Conservation (phyloP, 2,329 filamentous ascomycete genomes). For the Phialophora tarda region DNA sequence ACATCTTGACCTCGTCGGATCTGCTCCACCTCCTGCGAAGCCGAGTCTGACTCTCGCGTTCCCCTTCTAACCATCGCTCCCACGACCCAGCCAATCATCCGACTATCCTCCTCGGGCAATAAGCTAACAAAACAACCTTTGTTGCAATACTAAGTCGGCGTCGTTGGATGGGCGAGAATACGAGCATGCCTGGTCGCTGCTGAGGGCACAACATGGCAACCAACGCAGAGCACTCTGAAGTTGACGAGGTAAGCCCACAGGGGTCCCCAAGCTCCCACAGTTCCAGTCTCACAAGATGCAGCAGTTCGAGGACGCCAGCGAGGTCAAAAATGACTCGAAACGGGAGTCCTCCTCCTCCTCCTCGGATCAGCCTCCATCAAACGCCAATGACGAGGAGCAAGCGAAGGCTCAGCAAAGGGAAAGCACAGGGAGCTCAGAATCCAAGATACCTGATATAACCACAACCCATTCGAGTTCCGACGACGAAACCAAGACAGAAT, state of each 20-base stretch:
- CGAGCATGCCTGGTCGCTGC: constrained; percentile 8
- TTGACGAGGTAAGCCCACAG: constrained; percentile 47
- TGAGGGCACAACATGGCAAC: constrained; percentile 39
- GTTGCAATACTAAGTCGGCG: not conserved
- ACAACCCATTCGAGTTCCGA: constrained; percentile 11
- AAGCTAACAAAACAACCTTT: not conserved
- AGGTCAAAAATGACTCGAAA: constrained; percentile 29
- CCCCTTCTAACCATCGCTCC: not conserved
- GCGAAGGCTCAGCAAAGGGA: constrained; percentile 18
- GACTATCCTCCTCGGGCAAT: not conserved
- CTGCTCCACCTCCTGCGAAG: not conserved
- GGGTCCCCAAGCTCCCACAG: constrained; percentile 6
- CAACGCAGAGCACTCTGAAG: constrained; percentile 49
- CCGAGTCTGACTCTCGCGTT: not conserved
- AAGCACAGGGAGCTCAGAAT: constrained; percentile 17
- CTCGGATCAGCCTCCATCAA: constrained; percentile 16
- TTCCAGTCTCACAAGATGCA: constrained; percentile 58
- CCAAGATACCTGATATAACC: constrained; percentile 17
- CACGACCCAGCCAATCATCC: not conserved
- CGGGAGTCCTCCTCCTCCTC: constrained; percentile 23
- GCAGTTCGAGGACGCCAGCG: constrained; percentile 81
- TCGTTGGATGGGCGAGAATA: not conserved
- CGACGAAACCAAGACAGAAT: constrained; percentile 20
- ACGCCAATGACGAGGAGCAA: constrained; percentile 15
- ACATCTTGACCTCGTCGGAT: not conserved